Evolutionary conservation across 2,329 filamentous ascomycete species (phyloP).

Genomic region (Lomentospora prolificans): DNA sequence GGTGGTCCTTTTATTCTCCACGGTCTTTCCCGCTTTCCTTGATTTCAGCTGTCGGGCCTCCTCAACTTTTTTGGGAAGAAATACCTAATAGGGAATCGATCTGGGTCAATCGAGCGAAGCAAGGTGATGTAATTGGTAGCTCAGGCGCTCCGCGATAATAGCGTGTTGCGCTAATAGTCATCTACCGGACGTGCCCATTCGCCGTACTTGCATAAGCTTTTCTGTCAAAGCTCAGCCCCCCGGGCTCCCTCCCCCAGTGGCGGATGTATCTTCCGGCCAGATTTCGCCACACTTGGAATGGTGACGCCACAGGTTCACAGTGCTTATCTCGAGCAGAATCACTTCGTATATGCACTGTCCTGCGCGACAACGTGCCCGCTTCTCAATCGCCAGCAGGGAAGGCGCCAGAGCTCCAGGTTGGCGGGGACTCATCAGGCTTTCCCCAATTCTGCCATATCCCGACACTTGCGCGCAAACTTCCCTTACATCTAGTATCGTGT

Average conservation of each 20-base stretch:
- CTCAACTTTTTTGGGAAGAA: no score
- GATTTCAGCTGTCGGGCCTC: no score
- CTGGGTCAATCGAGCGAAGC: not conserved
- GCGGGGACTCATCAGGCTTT: not conserved
- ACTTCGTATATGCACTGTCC: not conserved
- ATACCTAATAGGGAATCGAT: no score
- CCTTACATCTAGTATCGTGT: not conserved
- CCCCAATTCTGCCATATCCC: not conserved
- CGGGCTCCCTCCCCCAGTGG: not conserved
- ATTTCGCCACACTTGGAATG: no score
- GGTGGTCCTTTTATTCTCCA: no score
- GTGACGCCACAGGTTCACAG: not conserved
- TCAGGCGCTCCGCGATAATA: not conserved
- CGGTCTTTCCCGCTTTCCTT: no score
- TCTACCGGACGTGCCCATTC: not conserved
- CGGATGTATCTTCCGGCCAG: no score
- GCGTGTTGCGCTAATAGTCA: not conserved
- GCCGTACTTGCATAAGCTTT: not conserved
- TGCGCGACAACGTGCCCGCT: not conserved
- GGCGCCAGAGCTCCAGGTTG: not conserved
- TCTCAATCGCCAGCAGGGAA: not conserved
- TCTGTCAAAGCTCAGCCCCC: not conserved
- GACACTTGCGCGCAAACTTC: not conserved
- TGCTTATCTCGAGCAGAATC: not conserved
- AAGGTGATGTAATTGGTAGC: slow-evolving; percentile 1